Conservation (phyloP, 345 rosid species). For the Kernera saxatilis region DNA sequence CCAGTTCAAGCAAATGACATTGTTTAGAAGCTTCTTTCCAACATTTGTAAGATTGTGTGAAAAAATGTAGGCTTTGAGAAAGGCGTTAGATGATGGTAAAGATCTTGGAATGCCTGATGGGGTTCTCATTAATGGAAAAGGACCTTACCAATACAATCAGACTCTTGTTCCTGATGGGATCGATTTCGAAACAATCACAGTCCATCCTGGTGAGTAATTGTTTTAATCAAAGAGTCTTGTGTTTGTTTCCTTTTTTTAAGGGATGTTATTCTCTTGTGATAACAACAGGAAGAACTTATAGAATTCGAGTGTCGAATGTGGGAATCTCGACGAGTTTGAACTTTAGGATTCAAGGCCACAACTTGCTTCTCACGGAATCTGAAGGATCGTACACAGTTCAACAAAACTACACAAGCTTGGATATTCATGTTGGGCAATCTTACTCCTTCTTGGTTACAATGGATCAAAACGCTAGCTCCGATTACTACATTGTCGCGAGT, state of each 20-base stretch:
- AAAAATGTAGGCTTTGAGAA: slow-evolving; percentile 71
- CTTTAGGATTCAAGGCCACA: slow-evolving; percentile 94
- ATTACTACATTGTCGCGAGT: slow-evolving; percentile 98
- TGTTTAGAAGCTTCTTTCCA: neutral
- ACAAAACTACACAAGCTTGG: slow-evolving; percentile 95
- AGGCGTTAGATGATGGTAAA: slow-evolving; percentile 81
- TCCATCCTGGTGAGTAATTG: slow-evolving; percentile 75
- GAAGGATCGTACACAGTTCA: slow-evolving; percentile 99
- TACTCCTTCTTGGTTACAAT: slow-evolving; percentile 84
- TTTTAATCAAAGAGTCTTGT: neutral
- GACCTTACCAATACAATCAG: slow-evolving; percentile 80
- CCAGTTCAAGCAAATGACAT: neutral
- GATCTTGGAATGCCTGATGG: slow-evolving; percentile 97
- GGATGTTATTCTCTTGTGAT: neutral
- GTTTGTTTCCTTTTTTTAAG: neutral
- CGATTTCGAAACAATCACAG: slow-evolving; percentile 67
- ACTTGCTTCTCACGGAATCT: slow-evolving; percentile 77
- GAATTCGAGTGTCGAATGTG: slow-evolving; percentile 86
- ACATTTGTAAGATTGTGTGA: slow-evolving; percentile 2
- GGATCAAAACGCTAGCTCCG: slow-evolving; percentile 96
- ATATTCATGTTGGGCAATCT: slow-evolving; percentile 94
- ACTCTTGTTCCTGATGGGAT: slow-evolving; percentile 82
- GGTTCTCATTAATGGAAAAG: slow-evolving; percentile 95
- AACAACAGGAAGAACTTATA: slow-evolving; percentile 77
- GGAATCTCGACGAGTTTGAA: slow-evolving; percentile 89